phyloP scores from a whole-genome alignment of 805 yeast genomes.

The Hanseniaspora vineae region DNA sequence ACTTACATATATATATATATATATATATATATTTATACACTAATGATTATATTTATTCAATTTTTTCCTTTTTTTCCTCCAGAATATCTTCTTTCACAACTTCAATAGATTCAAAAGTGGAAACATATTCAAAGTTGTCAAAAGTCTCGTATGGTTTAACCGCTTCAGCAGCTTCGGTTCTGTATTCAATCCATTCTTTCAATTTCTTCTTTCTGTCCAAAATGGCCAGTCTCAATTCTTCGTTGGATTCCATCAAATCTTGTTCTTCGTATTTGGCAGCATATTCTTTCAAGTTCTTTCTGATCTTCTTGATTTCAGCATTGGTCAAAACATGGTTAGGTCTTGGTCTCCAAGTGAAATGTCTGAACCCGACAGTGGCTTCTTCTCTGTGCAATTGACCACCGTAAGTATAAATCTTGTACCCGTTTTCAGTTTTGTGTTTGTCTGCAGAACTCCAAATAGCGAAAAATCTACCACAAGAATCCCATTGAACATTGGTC shows the following conservation, averaged over 20 bases:
- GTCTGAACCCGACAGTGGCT: slow-evolving; percentile 68
- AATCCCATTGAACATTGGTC: slow-evolving; percentile 86
- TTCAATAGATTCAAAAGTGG: slow-evolving; percentile 52
- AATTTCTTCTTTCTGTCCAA: slow-evolving; percentile 68
- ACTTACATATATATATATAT: neutral
- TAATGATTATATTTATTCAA: slow-evolving; percentile 24
- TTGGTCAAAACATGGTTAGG: slow-evolving; percentile 66
- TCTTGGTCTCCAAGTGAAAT: slow-evolving; percentile 95
- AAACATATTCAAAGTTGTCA: slow-evolving; percentile 35
- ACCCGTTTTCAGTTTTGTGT: slow-evolving; percentile 81
- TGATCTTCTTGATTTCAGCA: slow-evolving; percentile 77
- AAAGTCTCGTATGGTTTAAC: slow-evolving; percentile 11
- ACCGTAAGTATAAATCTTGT: slow-evolving; percentile 70
- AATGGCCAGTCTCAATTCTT: slow-evolving; percentile 82
- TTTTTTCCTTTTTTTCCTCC: slow-evolving; percentile 60
- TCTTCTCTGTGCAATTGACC: slow-evolving; percentile 73
- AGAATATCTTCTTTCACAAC: slow-evolving; percentile 67
- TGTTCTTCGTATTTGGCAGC: slow-evolving; percentile 86
- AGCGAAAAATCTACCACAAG: slow-evolving; percentile 82
- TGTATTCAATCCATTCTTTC: slow-evolving; percentile 78
- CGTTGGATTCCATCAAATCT: slow-evolving; percentile 92
- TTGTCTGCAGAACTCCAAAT: slow-evolving; percentile 82
- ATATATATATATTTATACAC: neutral
- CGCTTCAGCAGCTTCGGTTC: slow-evolving; percentile 36
- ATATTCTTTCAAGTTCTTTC: slow-evolving; percentile 80